Evolutionary conservation across 495 filamentous ascomycete genomes (phyloP), one percentile per base, ranked within the genome.

Genomic region (Penicillium chermesinum): DNA sequence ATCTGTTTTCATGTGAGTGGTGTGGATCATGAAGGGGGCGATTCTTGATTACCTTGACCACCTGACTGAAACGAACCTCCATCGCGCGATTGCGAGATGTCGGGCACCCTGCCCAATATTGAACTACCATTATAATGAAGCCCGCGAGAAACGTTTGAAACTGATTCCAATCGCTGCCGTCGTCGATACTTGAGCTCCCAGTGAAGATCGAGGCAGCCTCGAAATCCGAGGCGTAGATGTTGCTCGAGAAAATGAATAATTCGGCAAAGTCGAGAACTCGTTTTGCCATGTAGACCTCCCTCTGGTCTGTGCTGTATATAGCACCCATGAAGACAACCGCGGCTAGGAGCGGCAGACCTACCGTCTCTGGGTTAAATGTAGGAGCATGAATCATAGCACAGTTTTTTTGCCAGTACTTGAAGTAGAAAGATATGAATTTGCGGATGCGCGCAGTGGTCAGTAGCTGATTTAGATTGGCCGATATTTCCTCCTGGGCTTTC

Each of bases 101-200:
- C 1, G 52, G 64, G 42, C 57, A 65, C 9, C 74, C 74, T 8
- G 73, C 62, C 73, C 73, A 77, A 43, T 74, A 76, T 43, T 77
- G 74, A 12, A 59, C 59, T 7, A 71, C 48, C 0, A 65, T 48
- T 41, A 74, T 70, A 17, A 77, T 44, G 35, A 72, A 67, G 0
- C 68, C 73, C 1, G 71, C 74, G 36, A 71, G 72, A 22, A 75
- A 61, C 30, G 68, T 67, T 44, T 71, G 66, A 43, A 77, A 73
- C 7, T 64, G 62, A 9, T 48, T 30, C 71, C 70, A 73, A 35
- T 70, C 62, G 13, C 49, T 59, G 1, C 67, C 62, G 14, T 58
- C 51, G 8, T 66, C 57, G 16, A 42, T 19, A 21, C 32, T 55
- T 32, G 38, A 52, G 10, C 27, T 43, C 0, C 66, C 68, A 7